Evolutionary conservation across 768 basidiomycete species (phyloP).

Genomic region (Boletales sp.): DNA sequence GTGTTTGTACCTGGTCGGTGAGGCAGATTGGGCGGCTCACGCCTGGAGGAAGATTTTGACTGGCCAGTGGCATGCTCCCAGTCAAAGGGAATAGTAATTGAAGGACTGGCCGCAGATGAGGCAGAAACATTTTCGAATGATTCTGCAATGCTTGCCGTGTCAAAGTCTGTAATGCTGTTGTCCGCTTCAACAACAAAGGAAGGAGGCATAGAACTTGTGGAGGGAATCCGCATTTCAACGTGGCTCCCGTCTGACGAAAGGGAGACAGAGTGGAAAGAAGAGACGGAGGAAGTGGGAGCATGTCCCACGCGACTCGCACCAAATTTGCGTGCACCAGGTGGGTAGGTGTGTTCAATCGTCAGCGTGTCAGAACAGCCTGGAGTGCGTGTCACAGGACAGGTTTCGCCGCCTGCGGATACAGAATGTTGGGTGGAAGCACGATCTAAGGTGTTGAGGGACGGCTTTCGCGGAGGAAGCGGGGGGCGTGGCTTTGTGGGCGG

Average conservation of each 20-base stretch:
- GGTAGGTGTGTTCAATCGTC: constrained; percentile 59
- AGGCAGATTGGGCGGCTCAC: constrained; percentile 46
- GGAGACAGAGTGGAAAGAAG: constrained; percentile 82
- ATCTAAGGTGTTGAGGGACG: constrained; percentile 48
- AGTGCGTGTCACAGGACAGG: constrained; percentile 19
- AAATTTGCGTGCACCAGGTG: constrained; percentile 37
- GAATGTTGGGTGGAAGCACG: constrained; percentile 32
- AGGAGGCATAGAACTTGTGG: constrained; percentile 33
- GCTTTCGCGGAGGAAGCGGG: constrained; percentile 65
- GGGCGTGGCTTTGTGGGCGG: constrained; percentile 49
- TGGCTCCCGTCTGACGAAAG: constrained; percentile 60
- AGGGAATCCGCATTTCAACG: constrained; percentile 13
- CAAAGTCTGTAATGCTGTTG: constrained; percentile 36
- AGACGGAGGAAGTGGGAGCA: constrained; percentile 65
- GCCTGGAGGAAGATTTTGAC: constrained; percentile 25
- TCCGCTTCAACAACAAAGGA: constrained; percentile 50
- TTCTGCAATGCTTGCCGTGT: constrained; percentile 59
- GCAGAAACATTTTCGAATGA: constrained; percentile 70
- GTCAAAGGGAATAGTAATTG: constrained; percentile 43
- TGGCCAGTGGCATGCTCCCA: constrained; percentile 47
- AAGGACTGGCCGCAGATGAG: constrained; percentile 51
- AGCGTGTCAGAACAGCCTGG: constrained; percentile 44
- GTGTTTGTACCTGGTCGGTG: constrained; percentile 36
- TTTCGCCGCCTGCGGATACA: constrained; percentile 14
- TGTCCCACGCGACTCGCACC: constrained; percentile 41